Evolutionary conservation across 1,139 yeast genomes (phyloP).

Genomic region (Saccharomyces hybrid): DNA sequence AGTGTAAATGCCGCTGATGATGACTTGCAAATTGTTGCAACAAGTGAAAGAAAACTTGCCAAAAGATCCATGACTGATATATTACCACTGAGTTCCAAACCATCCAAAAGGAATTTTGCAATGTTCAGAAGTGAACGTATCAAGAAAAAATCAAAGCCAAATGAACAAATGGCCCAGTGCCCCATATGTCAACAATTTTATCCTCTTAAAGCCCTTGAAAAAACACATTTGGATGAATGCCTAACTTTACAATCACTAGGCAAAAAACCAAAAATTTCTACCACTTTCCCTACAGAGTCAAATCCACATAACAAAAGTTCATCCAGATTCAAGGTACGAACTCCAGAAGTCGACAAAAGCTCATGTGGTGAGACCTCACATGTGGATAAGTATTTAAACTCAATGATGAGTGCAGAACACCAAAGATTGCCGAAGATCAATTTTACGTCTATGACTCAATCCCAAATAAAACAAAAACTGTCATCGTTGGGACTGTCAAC

Average conservation of each 20-base stretch:
- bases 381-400: slow-evolving; percentile 22
- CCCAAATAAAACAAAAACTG: slow-evolving; percentile 57
- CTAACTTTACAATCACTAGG: slow-evolving; percentile 30
- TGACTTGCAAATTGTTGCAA: slow-evolving; percentile 25
- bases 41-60: slow-evolving; percentile 13
- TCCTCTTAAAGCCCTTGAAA: slow-evolving; percentile 52
- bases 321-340: slow-evolving; percentile 3
- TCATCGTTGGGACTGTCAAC: slow-evolving; percentile 48
- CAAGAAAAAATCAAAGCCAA: slow-evolving; percentile 6
- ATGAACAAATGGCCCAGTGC: slow-evolving; percentile 41
- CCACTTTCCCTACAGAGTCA: slow-evolving; percentile 3
- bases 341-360: background rate
- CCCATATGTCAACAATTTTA: slow-evolving; percentile 60
- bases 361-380: slow-evolving; percentile 8
- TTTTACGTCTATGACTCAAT: slow-evolving; percentile 49
- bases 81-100: slow-evolving; percentile 5
- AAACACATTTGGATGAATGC: slow-evolving; percentile 66
- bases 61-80: slow-evolving; percentile 9
- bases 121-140: background rate
- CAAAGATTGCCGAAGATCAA: slow-evolving; percentile 50
- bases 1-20: slow-evolving; percentile 19
- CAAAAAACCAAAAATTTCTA: slow-evolving; percentile 12
- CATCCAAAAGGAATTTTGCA: slow-evolving; percentile 8
- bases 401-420: slow-evolving; percentile 14
- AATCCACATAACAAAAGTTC: background rate